Percentiles rank a stretch among this genome's conserved stretches.
Conservation (phyloP, 257 asterid species). For the Marsdenia floribunda region DNA sequence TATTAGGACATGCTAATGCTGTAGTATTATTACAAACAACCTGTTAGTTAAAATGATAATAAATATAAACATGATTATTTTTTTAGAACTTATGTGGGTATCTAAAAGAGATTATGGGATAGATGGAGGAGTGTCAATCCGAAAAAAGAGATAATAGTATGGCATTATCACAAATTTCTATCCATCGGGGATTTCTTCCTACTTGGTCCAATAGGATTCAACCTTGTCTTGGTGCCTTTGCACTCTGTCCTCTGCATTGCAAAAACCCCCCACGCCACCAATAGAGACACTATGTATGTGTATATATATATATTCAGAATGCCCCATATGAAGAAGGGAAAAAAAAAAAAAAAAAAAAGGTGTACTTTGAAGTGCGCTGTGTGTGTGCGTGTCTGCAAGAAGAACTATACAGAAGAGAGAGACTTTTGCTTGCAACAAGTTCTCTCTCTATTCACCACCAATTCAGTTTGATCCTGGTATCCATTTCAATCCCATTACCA, state of each 20-base stretch:
- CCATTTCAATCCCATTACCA: conserved; percentile 8
- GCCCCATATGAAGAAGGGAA: too few species aligned
- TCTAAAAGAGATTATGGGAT: too few species aligned
- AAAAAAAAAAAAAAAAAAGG: background rate
- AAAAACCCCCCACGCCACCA: background rate
- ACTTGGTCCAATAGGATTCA: conserved; percentile 50
- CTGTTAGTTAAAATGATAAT: too few species aligned
- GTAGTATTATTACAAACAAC: too few species aligned
- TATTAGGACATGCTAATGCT: too few species aligned
- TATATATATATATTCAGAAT: background rate
- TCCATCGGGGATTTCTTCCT: conserved; percentile 48
- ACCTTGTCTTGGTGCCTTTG: conserved; percentile 14
- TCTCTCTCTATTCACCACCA: background rate
- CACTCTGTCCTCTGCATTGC: background rate
- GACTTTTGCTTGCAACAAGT: background rate
- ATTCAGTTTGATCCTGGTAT: background rate
- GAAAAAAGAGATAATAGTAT: background rate
- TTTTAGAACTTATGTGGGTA: too few species aligned
- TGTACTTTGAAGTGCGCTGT: background rate
- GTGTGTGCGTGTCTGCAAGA: background rate
- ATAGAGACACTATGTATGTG: too few species aligned
- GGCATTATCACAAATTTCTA: conserved; percentile 43
- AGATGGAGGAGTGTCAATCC: too few species aligned
- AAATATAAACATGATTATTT: too few species aligned
- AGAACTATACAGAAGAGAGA: background rate